Evolutionary conservation across 306 rosid species (phyloP).

Genomic region (Morella rubra): DNA sequence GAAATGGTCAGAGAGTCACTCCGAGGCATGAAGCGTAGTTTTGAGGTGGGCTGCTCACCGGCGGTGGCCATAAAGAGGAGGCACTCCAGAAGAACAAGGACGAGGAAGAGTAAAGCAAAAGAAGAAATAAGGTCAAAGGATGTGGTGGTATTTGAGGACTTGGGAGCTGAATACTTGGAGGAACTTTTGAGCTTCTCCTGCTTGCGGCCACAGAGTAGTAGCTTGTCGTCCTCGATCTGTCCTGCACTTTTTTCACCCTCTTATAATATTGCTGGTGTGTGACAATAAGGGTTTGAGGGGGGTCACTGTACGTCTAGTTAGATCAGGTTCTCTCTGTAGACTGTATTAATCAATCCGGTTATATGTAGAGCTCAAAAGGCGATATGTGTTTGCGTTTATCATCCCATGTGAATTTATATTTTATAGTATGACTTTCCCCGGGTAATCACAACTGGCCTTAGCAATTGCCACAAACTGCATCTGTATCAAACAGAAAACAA

Average conservation of each 20-base stretch:
- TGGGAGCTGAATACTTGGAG: conserved; percentile 78
- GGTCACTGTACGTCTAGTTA: not conserved
- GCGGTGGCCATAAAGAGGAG: conserved; percentile 61
- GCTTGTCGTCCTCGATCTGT: not conserved
- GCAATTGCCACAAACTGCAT: too few relatives aligned
- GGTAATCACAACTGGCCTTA: too few relatives aligned
- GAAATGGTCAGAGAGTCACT: conserved; percentile 49
- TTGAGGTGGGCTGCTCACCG: conserved; percentile 54
- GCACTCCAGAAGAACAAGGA: conserved; percentile 26
- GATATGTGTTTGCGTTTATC: too few relatives aligned
- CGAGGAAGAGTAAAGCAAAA: conserved; percentile 20
- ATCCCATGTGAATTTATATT: too few relatives aligned
- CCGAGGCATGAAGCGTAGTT: conserved; percentile 28
- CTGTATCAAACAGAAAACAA: too few relatives aligned
- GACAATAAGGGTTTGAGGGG: conserved; percentile 6
- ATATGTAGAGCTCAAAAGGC: conserved; percentile 4
- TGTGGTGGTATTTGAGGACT: conserved; percentile 60
- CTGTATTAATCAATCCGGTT: not conserved
- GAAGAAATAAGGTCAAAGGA: conserved; percentile 13
- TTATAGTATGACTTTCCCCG: too few relatives aligned
- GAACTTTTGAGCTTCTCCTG: conserved; percentile 49
- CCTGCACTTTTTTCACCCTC: not conserved
- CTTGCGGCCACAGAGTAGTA: not conserved
- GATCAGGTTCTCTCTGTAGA: not conserved
- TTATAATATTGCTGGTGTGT: not conserved